Evolutionary conservation across 2,329 filamentous ascomycete species (phyloP).

Genomic region (Aureobasidium leucospermi): DNA sequence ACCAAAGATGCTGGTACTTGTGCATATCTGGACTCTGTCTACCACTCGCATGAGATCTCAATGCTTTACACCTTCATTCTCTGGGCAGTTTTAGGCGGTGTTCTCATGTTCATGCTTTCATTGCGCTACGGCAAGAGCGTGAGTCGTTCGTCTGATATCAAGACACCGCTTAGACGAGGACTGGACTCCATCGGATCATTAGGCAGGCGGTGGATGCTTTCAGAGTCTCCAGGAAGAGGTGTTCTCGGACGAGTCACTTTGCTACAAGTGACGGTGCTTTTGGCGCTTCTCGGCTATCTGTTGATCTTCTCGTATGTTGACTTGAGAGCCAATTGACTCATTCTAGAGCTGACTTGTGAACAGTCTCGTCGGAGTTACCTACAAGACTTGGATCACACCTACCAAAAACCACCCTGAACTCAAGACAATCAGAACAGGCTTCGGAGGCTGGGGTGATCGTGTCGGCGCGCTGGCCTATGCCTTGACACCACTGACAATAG

Average conservation of each 20-base stretch:
- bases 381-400: conserved; percentile 63
- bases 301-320: conserved; percentile 51
- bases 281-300: conserved; percentile 54
- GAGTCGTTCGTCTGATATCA: background rate
- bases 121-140: conserved; percentile 19
- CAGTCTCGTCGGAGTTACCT: conserved; percentile 56
- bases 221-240: conserved; percentile 44
- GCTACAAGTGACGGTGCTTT: conserved; percentile 57
- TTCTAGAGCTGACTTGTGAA: background rate
- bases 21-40: conserved; percentile 50
- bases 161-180: conserved; percentile 23
- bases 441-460: conserved; percentile 63
- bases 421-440: conserved; percentile 56
- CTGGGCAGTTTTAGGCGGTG: conserved; percentile 46
- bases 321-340: no score
- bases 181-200: conserved; percentile 34
- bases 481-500: conserved; percentile 61
- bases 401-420: conserved; percentile 49
- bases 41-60: conserved; percentile 45
- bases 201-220: conserved; percentile 50
- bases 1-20: conserved; percentile 52
- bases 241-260: conserved; percentile 63
- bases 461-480: conserved; percentile 66
- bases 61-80: conserved; percentile 52
- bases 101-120: conserved; percentile 39